Evolutionary conservation across 2,329 filamentous ascomycete genomes (phyloP).

Genomic region (Reticulascus tulasneorum): DNA sequence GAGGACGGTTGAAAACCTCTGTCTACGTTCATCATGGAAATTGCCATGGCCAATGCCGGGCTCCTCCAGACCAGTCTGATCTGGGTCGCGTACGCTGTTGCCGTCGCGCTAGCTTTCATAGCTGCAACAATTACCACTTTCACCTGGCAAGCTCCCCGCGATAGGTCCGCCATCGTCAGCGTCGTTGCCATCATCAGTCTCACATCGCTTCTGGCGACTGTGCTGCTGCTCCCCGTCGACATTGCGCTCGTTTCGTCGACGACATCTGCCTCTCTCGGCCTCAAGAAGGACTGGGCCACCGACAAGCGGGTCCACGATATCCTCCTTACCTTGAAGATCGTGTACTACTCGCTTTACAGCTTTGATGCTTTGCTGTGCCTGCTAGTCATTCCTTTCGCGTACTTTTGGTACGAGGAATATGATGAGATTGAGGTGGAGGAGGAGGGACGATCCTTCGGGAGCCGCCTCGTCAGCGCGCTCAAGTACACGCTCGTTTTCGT

Average conservation of each 20-base stretch:
- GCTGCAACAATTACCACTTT: slow-evolving; percentile 83
- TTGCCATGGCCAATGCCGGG: slow-evolving; percentile 41
- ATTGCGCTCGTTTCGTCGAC: slow-evolving; percentile 93
- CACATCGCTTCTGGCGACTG: slow-evolving; percentile 82
- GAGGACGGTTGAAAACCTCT: not conserved
- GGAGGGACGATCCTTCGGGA: slow-evolving; percentile 67
- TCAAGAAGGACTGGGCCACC: slow-evolving; percentile 93
- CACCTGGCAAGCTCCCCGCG: slow-evolving; percentile 84
- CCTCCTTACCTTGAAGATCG: slow-evolving; percentile 73
- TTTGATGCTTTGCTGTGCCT: slow-evolving; percentile 87
- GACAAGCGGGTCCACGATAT: slow-evolving; percentile 75
- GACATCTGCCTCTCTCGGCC: slow-evolving; percentile 66
- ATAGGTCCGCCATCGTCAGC: slow-evolving; percentile 78
- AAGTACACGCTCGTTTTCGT: slow-evolving; percentile 91
- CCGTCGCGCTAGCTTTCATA: slow-evolving; percentile 69
- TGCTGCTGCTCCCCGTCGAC: slow-evolving; percentile 89
- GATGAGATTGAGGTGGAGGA: slow-evolving; percentile 84
- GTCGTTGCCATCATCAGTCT: slow-evolving; percentile 82
- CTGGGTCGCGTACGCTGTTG: slow-evolving; percentile 89
- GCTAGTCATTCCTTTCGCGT: slow-evolving; percentile 87
- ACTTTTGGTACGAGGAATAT: slow-evolving; percentile 98
- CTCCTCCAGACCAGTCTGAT: slow-evolving; percentile 86
- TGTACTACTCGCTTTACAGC: slow-evolving; percentile 92
- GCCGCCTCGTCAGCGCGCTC: slow-evolving; percentile 75
- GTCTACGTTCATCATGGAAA: not conserved